These are phyloP conservation scores for Mucor lusitanicus DNA, from an alignment of 371 early-diverging fungal species.

Conservation along the genomic window DNA sequence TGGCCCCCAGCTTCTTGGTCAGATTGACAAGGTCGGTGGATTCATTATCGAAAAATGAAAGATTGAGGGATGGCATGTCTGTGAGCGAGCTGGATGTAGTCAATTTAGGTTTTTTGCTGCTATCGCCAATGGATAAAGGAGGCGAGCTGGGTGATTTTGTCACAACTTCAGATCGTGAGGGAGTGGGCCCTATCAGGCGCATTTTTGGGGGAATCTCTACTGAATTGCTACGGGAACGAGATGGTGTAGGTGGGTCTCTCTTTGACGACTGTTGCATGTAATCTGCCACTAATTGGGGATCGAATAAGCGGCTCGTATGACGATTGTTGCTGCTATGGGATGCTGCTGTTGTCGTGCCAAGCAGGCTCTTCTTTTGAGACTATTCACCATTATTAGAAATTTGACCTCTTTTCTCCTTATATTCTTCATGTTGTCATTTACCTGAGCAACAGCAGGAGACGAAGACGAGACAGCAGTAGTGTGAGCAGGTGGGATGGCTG, in stretches of 20 bases:
- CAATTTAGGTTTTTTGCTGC: conserved; percentile 2
- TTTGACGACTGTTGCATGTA: conserved; percentile 5
- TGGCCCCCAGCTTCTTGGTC: conserved; percentile 44
- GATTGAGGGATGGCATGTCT: conserved; percentile 31
- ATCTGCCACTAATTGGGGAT: conserved; percentile 12
- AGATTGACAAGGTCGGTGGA: conserved; percentile 44
- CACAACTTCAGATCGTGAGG: conserved; percentile 28
- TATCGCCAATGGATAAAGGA: conserved; percentile 16
- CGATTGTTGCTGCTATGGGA: neutral
- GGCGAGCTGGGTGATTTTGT: conserved; percentile 21
- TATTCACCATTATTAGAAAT: neutral
- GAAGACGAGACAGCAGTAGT: neutral
- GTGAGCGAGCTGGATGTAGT: conserved; percentile 2
- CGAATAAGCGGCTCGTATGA: conserved; percentile 15
- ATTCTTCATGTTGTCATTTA: neutral
- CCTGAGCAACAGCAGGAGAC: conserved; percentile 2
- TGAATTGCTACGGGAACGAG: conserved; percentile 44
- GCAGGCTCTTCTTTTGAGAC: neutral
- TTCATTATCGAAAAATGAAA: conserved; percentile 51
- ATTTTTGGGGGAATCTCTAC: conserved; percentile 24
- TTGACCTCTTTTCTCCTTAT: neutral
- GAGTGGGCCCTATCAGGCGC: conserved; percentile 12
- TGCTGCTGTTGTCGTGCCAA: neutral
- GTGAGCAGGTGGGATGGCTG: neutral
- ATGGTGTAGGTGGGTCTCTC: conserved; percentile 31